A percentile compares a stretch with the other conserved stretches of the same genome.
Conservation (phyloP, 1,284 basidiomycete genomes). For the Ustilago xerochloae region DNA sequence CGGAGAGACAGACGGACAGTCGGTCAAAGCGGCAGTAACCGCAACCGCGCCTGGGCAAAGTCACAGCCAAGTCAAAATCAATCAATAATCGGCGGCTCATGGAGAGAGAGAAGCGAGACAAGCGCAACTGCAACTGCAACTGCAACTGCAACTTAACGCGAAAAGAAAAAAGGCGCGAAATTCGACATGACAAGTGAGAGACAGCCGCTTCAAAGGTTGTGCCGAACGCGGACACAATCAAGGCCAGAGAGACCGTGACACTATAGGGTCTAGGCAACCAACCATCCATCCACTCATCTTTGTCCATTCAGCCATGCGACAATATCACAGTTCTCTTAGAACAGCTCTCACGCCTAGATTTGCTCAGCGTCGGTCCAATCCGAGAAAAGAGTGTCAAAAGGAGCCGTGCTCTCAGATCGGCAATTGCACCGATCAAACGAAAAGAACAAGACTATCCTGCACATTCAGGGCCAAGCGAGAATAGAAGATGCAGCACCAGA, state of each 20-base stretch:
- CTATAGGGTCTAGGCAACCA: no score
- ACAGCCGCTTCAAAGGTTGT: no score
- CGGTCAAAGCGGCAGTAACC: no score
- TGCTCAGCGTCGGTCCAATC: neutral
- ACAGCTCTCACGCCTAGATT: no score
- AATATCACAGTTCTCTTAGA: no score
- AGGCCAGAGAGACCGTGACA: no score
- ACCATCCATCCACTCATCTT: no score
- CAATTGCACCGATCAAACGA: neutral
- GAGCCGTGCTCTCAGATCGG: neutral
- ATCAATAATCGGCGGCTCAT: neutral
- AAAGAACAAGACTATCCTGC: neutral
- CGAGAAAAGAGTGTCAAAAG: neutral
- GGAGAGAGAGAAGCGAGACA: neutral
- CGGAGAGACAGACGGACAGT: neutral
- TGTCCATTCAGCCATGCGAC: no score
- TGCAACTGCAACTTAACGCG: conserved; percentile 1
- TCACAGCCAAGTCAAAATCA: no score
- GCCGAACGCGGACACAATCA: no score
- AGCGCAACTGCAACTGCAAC: neutral
- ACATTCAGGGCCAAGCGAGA: neutral
- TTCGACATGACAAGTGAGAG: neutral
- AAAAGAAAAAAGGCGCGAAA: neutral
- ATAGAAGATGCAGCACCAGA: conserved; percentile 3
- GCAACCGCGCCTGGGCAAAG: no score